Evolutionary conservation across 208 protist species (phyloP).

Genomic region (Herpetomonas tarakana): DNA sequence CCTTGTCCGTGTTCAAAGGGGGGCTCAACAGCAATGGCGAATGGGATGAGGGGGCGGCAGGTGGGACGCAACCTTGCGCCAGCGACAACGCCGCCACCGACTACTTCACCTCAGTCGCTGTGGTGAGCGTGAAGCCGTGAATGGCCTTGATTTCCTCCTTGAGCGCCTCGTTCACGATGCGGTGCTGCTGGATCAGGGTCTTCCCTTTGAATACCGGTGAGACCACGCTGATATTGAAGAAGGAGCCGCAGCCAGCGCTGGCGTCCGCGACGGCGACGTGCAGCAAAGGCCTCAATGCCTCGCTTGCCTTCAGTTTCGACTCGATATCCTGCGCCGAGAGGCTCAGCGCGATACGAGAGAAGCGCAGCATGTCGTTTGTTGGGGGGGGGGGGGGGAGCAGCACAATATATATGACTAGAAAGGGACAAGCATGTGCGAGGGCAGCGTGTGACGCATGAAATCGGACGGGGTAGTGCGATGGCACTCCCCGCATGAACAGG

Average conservation of each 20-base stretch:
- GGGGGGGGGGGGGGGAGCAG: not conserved
- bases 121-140: slow-evolving; percentile 85
- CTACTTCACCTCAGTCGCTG: slow-evolving; percentile 25
- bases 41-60: no score
- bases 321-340: slow-evolving; percentile 66
- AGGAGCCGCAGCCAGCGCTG: slow-evolving; percentile 80
- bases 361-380: slow-evolving; percentile 8
- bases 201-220: slow-evolving; percentile 75
- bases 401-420: no score
- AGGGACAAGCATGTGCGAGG: no score
- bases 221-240: slow-evolving; percentile 78
- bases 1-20: no score
- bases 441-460: no score
- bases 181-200: slow-evolving; percentile 81
- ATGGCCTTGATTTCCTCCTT: slow-evolving; percentile 80
- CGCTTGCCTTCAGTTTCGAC: slow-evolving; percentile 57
- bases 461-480: no score
- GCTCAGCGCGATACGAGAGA: slow-evolving; percentile 14
- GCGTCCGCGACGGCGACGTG: slow-evolving; percentile 63
- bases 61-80: no score
- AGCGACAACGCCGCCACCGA: no score
- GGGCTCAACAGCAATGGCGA: no score
- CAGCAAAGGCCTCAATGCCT: slow-evolving; percentile 46
- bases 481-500: no score
- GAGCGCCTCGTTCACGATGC: slow-evolving; percentile 78